Conservation (phyloP, 129 eudicot genomes). For the Ambrosia trifida region DNA sequence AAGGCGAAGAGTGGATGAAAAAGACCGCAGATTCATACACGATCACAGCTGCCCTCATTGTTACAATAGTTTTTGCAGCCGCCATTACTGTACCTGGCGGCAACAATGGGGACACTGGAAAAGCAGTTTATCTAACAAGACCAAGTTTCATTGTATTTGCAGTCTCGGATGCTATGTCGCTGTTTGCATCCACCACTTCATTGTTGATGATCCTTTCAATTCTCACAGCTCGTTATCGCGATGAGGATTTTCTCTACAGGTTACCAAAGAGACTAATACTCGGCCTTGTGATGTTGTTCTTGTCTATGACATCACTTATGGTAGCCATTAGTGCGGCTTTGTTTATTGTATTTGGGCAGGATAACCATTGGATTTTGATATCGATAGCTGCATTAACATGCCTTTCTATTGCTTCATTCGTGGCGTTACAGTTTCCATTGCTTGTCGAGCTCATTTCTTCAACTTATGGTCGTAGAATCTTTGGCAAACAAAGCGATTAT, state of each 20-base stretch:
- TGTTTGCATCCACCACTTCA: too few species aligned
- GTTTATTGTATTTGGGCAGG: not conserved
- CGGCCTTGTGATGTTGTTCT: constrained; percentile 1
- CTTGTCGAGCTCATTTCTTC: constrained; percentile 13
- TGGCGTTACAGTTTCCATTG: not conserved
- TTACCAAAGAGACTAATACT: constrained; percentile 4
- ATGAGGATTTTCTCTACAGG: constrained; percentile 4
- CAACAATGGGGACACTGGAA: too few species aligned
- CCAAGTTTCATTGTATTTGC: too few species aligned
- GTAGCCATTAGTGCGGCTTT: constrained; percentile 7
- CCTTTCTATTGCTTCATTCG: not conserved
- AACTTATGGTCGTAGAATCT: not conserved
- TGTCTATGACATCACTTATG: not conserved
- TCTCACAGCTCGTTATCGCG: not conserved
- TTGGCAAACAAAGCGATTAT: not conserved
- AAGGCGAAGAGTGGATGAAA: too few species aligned
- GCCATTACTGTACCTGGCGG: too few species aligned
- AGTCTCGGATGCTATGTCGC: too few species aligned
- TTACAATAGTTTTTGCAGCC: too few species aligned
- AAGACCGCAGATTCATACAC: too few species aligned
- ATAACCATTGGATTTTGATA: not conserved
- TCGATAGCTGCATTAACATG: not conserved
- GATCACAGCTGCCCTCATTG: too few species aligned
- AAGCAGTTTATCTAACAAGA: too few species aligned
- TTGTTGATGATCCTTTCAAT: too few species aligned